phyloP scores from a whole-genome alignment of 2,329 filamentous ascomycete genomes.

The Aspergillus sp. region DNA sequence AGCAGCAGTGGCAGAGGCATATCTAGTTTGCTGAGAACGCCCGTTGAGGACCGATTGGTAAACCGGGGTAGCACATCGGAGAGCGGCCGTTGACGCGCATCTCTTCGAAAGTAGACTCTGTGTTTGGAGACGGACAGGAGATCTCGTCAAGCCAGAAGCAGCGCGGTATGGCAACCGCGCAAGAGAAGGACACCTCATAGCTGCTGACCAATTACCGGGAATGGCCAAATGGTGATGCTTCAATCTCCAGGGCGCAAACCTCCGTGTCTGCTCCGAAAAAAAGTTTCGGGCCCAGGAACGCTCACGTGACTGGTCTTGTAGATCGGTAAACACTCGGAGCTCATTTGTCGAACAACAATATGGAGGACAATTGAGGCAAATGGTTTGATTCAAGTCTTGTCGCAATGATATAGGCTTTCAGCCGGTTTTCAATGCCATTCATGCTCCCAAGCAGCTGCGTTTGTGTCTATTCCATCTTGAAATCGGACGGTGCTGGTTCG shows the following conservation, averaged over 20 bases:
- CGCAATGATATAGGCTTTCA: neutral
- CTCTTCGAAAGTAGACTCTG: constrained; percentile 42
- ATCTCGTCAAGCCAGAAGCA: constrained; percentile 41
- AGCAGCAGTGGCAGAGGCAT: constrained; percentile 48
- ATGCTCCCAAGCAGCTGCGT: neutral
- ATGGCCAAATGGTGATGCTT: constrained; percentile 30
- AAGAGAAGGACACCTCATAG: constrained; percentile 48
- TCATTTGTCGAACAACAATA: constrained; percentile 5
- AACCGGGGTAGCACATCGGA: constrained; percentile 39
- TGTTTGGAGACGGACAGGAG: constrained; percentile 38
- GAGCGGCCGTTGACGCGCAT: constrained; percentile 45
- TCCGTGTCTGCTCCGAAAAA: constrained; percentile 37
- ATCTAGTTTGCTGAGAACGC: constrained; percentile 49
- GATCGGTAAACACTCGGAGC: constrained; percentile 19
- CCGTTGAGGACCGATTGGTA: constrained; percentile 44
- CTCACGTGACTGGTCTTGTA: constrained; percentile 32
- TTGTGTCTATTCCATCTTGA: neutral
- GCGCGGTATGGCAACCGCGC: constrained; percentile 46
- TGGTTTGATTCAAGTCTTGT: neutral
- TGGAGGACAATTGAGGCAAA: neutral
- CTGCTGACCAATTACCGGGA: constrained; percentile 32
- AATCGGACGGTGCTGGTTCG: neutral
- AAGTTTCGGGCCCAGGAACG: constrained; percentile 45
- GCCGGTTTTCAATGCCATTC: neutral
- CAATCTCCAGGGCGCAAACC: constrained; percentile 25